Evolutionary conservation across 192 early-diverging fungal species (phyloP).

Genomic region (Spizellomyces sp.): DNA sequence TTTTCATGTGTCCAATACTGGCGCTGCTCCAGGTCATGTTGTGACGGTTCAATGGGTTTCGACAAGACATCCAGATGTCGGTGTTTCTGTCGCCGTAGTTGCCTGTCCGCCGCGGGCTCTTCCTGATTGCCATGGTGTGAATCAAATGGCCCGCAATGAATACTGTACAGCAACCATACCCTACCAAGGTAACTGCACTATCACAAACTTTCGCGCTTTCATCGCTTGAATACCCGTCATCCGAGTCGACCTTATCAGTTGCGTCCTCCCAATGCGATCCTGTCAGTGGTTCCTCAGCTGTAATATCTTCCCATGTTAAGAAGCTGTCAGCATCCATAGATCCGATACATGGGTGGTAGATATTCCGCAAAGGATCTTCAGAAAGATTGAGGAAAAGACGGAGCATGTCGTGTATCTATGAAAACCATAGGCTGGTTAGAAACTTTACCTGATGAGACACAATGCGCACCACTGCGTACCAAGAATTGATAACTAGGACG

Average conservation of each 20-base stretch:
- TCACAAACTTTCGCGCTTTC: not conserved
- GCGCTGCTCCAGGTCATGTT: not conserved
- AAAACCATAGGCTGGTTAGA: not conserved
- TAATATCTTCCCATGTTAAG: conserved; percentile 17
- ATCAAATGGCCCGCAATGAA: not conserved
- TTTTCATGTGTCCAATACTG: not conserved
- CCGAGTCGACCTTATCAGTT: not conserved
- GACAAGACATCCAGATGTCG: too few relatives aligned
- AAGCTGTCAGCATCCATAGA: not conserved
- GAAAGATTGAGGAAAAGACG: conserved; percentile 12
- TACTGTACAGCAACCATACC: not conserved
- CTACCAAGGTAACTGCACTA: not conserved
- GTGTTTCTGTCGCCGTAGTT: too few relatives aligned
- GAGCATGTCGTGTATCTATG: conserved; percentile 20
- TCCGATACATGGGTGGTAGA: not conserved
- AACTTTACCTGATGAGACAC: not conserved
- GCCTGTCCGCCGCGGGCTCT: too few relatives aligned
- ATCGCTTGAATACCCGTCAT: not conserved
- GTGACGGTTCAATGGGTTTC: too few relatives aligned
- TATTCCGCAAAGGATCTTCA: not conserved
- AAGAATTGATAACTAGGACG: not conserved
- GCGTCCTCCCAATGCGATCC: conserved; percentile 19
- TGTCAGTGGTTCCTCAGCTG: conserved; percentile 20
- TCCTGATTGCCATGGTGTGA: too few relatives aligned
- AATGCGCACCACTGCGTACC: not conserved